These are phyloP conservation scores for Cyclotella sp. DNA, from an alignment of 108 stramenopile species.

Conservation along the genomic window DNA sequence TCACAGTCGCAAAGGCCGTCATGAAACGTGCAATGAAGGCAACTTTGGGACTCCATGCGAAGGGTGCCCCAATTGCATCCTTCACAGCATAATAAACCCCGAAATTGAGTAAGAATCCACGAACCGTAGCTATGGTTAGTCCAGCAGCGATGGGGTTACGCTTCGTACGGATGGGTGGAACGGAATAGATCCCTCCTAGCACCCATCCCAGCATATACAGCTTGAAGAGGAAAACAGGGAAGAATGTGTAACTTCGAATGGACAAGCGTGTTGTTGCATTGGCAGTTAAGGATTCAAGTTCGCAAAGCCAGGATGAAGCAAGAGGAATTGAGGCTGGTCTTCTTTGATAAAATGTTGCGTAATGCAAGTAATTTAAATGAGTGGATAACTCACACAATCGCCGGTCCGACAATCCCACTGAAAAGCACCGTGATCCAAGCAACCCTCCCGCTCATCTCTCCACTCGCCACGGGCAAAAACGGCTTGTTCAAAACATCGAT, in stretches of 20 bases:
- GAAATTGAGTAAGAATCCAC: conserved; percentile 96
- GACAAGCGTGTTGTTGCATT: neutral
- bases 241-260: conserved; percentile 59
- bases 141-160: conserved; percentile 91
- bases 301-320: neutral
- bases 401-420: conserved; percentile 70
- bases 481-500: conserved; percentile 98
- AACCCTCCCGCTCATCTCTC: conserved; percentile 84
- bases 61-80: conserved; percentile 91
- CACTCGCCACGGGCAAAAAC: conserved; percentile 94
- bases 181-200: conserved; percentile 90
- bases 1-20: conserved; percentile 93
- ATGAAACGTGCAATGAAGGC: conserved; percentile 95
- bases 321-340: neutral
- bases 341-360: too few species aligned
- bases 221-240: conserved; percentile 84
- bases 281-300: neutral
- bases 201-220: conserved; percentile 91
- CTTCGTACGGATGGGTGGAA: conserved; percentile 93
- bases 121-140: conserved; percentile 93
- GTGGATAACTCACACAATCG: conserved; percentile 82
- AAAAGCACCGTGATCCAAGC: conserved; percentile 86
- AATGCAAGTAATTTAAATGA: too few species aligned
- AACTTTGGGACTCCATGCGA: conserved; percentile 93
- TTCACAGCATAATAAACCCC: conserved; percentile 97